Base-by-base conservation (phyloP, 2,329 filamentous ascomycete genomes). In the Exserohilum turcica region DNA sequence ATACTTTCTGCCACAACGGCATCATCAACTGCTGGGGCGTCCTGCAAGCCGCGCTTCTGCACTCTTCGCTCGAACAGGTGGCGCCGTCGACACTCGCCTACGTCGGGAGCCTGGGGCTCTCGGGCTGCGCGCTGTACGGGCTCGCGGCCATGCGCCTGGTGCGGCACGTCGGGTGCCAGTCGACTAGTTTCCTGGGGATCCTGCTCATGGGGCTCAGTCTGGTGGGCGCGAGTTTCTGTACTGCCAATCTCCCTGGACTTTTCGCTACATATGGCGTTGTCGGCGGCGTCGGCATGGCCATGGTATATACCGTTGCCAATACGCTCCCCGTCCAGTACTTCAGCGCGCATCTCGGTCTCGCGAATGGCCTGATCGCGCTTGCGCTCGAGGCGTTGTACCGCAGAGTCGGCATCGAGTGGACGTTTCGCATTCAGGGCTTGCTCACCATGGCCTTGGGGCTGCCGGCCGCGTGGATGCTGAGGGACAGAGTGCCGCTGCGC, bases 21-120 rank as follows among this genome's bases (percentile, higher is more conserved):
- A 82, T 78, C 0, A 77, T 77, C 6, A 85, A 84, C 63, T 79
- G 78, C 57, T 87, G 84, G 84, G 85, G 84, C 19, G 78, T 88
- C 0, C 73, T 86, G 40, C 85, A 88, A 68, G 77, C 77, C 3
- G 83, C 79, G 0, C 76, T 87, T 1, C 79, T 85, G 3, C 70
- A 79, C 29, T 71, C 79, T 8, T 74, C 75, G 0, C 70, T 85
- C 1, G 77, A 77, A 0, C n/a, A 56, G 15, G 58, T 60, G 0
- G 76, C 77, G 0, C 75, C 83, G 0, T 80, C 80, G 0, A 84
- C 80, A 0, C 73, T 87, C 18, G 80, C 83, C 2, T 87, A 86
- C 56, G 80, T 87, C 2, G 84, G 84, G 2, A 82, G 80, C 0
- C 61, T 86, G 10, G 75, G 77, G 7, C 73, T 80, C 1, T 78